phyloP scores from a whole-genome alignment of 1,284 basidiomycete genomes.

The Marasmius tenuissimus region DNA sequence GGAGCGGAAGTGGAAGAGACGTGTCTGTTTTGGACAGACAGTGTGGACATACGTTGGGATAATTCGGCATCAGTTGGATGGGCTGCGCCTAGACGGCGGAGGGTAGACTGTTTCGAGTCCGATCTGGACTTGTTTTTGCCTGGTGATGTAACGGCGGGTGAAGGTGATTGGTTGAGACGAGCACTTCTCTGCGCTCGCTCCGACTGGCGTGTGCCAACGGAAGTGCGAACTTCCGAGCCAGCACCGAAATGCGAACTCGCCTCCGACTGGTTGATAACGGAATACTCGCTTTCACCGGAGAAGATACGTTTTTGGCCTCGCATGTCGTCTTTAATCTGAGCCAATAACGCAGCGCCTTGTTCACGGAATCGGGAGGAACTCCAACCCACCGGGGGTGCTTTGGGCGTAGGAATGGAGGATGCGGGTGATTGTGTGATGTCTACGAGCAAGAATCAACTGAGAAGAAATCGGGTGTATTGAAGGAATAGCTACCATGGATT shows the following conservation, averaged over 20 bases:
- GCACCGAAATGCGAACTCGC: conserved; percentile 14
- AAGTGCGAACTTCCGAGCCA: conserved; percentile 2
- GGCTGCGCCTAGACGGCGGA: not conserved
- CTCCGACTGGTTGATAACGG: conserved; percentile 33
- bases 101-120: conserved; percentile 1
- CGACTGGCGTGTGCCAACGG: not conserved
- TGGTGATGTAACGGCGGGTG: not conserved
- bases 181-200: not conserved
- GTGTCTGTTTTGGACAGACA: conserved; percentile 1
- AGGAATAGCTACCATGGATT: not conserved
- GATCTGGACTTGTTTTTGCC: not conserved
- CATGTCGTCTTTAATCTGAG: conserved; percentile 78
- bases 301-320: conserved; percentile 68
- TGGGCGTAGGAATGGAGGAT: conserved; percentile 7
- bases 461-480: no score
- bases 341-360: conserved; percentile 79
- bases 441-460: not conserved
- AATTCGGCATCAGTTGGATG: conserved; percentile 5
- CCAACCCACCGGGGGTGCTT: conserved; percentile 33
- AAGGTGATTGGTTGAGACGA: not conserved
- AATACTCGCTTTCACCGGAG: conserved; percentile 63
- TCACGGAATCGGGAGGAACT: conserved; percentile 69
- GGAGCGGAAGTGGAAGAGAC: not conserved
- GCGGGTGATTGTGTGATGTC: not conserved
- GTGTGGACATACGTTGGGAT: conserved; percentile 2